Conservation (phyloP, 495 filamentous ascomycete species). For the Articulospora tetracladia region DNA sequence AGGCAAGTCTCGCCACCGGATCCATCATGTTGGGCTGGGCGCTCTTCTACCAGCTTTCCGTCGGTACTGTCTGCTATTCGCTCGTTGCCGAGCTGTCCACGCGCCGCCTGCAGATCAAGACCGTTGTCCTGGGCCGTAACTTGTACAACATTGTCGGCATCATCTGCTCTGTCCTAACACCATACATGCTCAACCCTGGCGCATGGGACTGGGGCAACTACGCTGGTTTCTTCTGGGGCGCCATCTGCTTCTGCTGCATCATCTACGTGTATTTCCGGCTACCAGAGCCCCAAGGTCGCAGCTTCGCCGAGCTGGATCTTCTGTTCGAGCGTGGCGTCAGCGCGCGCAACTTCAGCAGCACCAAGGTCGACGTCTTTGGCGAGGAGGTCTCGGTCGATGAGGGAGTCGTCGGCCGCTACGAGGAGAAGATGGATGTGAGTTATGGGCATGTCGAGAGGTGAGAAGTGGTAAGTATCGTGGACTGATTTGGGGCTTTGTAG, state of each 20-base stretch:
- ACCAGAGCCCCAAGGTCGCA: constrained; percentile 65
- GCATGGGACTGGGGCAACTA: constrained; percentile 76
- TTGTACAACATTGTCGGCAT: constrained; percentile 72
- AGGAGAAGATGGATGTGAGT: constrained; percentile 16
- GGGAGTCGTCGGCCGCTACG: constrained; percentile 45
- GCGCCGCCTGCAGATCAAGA: constrained; percentile 72
- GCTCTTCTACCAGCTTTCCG: constrained; percentile 68
- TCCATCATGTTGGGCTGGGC: constrained; percentile 71
- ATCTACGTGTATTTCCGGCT: constrained; percentile 74
- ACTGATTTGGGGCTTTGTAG: not conserved
- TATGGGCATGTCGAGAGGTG: not conserved
- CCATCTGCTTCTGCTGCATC: constrained; percentile 68
- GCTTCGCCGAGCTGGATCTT: constrained; percentile 71
- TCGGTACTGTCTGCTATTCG: constrained; percentile 77
- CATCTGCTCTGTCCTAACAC: constrained; percentile 64
- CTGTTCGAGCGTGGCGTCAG: constrained; percentile 63
- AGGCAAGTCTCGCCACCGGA: constrained; percentile 62
- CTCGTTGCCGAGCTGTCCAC: constrained; percentile 73
- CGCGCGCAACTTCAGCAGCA: constrained; percentile 64
- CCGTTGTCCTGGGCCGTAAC: constrained; percentile 65
- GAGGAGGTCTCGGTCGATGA: constrained; percentile 46
- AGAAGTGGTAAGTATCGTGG: constrained; percentile 5
- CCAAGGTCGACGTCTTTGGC: constrained; percentile 63
- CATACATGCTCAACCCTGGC: constrained; percentile 70
- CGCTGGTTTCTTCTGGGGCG: constrained; percentile 81